Base-by-base conservation (phyloP, 2,329 filamentous ascomycete genomes). In the Cadophora malorum region DNA sequence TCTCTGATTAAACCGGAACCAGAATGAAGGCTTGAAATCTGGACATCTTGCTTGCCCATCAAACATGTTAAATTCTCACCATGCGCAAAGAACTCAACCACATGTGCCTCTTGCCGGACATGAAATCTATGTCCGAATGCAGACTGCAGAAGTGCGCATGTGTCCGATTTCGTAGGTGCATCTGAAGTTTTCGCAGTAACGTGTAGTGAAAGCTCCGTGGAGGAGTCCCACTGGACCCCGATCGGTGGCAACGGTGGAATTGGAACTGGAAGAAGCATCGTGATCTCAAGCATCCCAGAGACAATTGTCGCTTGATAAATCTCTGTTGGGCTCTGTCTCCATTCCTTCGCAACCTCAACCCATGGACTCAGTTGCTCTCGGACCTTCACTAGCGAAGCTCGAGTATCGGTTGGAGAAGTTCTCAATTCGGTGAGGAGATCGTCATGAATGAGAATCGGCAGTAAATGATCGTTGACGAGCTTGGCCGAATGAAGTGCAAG, bases 401-500 rank as follows among this genome's bases (percentile, higher is more conserved):
- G 69, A n/a, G 82, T 81, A 1, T 82, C 77, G 10, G 81, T 78
- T 64, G 78, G 79, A 16, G 86, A 81, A 88, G 91, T 95, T 84
- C 80, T 9, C 79, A 75, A 4, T 23, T 85, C 82, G 7, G 78
- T 72, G 1, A 83, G 72, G 55, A 78, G 75, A 31, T 75, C 71
- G 12, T 78, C 70, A 45, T 73, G 67, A 49, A 82, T 76, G 62
- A 75, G 56, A 9, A 74, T 65, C 80, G 95, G 95, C 50, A 97
- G 82, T 0, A 97, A 79, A 73, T 97, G 84, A 16, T 96, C 87
- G 69, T 92, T 94, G 0, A 98, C 79, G 5, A 97, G 81, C 0
- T 91, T 90, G 31, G 86, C 90, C 8, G 86, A 73, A 75, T 95
- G 89, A 0, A 98, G 82, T 5, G 83, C 83, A 25, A 86, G 79